Base-by-base conservation (phyloP, 768 basidiomycete species). In the Dacryopinax spathularia region DNA sequence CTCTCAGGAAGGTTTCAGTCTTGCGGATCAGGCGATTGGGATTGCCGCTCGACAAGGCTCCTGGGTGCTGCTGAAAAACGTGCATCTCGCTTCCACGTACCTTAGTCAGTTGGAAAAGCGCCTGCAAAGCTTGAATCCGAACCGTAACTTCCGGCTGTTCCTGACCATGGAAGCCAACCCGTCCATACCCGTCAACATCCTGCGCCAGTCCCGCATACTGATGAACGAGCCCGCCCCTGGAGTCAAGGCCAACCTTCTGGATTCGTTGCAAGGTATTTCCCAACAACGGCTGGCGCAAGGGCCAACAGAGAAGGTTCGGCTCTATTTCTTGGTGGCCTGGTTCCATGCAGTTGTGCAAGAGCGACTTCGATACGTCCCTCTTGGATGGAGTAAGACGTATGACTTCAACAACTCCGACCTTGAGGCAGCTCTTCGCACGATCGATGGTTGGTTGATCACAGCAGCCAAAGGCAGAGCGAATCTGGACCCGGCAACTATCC, bases 371-470 rank as follows among this genome's bases (percentile, higher is more conserved):
- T 99, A 97, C 73, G 89, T 87, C 9, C 96, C 96, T 5, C 77
- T 99, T 16, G 95, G 96, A 0, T 99, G 95, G 93, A 94, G 88
- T 73, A 91, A 96, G 76, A 80, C 81, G 0, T 98, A 98, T 75
- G 96, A 98, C 73, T 98, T 98, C 83, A 99, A 99, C 74, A 94
- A 98, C 72, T 96, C 95, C 3, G 96, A 99, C 72, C 89, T 96
- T 82, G 83, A 88, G 16, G 88, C 95, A 12, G 94, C 94, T 0
- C 88, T 91, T 70, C 81, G 81, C 39, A 94, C 91, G 18, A 96
- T 98, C 72, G 94, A 97, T 71, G 80, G 85, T 0, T 98, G 95
- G 92, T 79, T 98, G 60, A 80, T 79, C 60, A 72, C 81, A 0
- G 80, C 88, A 60, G 87, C 94, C 3, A 89, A 91, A 72, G 95